Percentiles rank a stretch among this genome's conserved stretches.
phyloP scores from a whole-genome alignment of 2,329 filamentous ascomycete species.

The Coleophoma eucalyptorum region DNA sequence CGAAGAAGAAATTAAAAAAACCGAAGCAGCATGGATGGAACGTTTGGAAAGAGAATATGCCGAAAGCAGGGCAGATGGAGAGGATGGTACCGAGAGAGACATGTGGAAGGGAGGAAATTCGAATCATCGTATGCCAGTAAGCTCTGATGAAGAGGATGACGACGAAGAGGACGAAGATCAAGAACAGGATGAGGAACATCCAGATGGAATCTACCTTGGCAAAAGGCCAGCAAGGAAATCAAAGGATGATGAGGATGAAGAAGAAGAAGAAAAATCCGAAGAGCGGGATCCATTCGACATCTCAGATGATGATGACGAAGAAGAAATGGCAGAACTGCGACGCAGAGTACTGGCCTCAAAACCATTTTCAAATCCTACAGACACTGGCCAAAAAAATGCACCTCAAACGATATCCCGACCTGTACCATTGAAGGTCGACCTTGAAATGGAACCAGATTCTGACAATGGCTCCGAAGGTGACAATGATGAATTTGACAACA shows the following conservation, averaged over 20 bases:
- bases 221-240: constrained; percentile 38
- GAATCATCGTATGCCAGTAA: constrained; percentile 58
- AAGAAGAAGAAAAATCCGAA: constrained; percentile 40
- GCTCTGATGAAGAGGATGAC: constrained; percentile 48
- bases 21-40: constrained; percentile 83
- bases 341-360: constrained; percentile 89
- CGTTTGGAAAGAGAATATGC: constrained; percentile 87
- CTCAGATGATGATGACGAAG: constrained; percentile 78
- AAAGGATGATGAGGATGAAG: constrained; percentile 33
- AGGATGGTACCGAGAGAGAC: constrained; percentile 60
- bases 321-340: constrained; percentile 87
- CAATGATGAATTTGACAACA: constrained; percentile 84
- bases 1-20: constrained; percentile 77
- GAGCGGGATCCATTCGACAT: constrained; percentile 68
- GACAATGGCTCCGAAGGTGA: constrained; percentile 47
- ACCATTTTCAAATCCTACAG: constrained; percentile 66
- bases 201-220: constrained; percentile 59
- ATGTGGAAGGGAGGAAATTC: constrained; percentile 90
- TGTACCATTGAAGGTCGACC: constrained; percentile 52
- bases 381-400: constrained; percentile 45
- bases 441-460: constrained; percentile 68
- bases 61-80: constrained; percentile 67
- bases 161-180: constrained; percentile 41
- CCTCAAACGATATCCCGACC: constrained; percentile 61
- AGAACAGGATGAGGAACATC: constrained; percentile 39